Evolutionary conservation across 106 monocot species (phyloP), one percentile per base, ranked within the genome.

Genomic region (Acorus gramineus): DNA sequence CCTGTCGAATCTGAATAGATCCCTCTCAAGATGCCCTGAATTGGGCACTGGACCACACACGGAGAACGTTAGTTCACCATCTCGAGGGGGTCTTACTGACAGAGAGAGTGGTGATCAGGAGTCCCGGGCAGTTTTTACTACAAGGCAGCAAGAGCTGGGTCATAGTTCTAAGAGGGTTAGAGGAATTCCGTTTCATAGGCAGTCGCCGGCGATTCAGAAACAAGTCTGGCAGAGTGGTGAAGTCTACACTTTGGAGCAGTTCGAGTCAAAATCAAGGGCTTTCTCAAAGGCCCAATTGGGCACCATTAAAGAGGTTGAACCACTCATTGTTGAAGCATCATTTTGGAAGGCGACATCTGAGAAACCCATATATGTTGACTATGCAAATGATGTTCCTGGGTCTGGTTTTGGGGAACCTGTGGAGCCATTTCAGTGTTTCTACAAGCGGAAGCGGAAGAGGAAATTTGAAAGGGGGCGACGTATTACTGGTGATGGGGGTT

Each of bases 211-310:
- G 2, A 62, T 70, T 43, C 75, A 77, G 46, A 83, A 92, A 74
- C 98, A 92, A 66, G 98, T 99, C 46, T 99, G 98, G 98, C 89
- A 99, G 82, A 89, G 89, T 55, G 98, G 98, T 11, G 81, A 89
- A 56, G 46, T 53, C 7, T 99, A 99, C 67, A 89, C 92, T 3
- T 56, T 99, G 43, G 98, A 99, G 8, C 85, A 92, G 68, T 99
- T 99, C 61, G 89, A 99, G 78, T 74, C 85, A 14, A 99, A 92
- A 61, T 85, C 98, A 2, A 82, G 74, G 61, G 59, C 72, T 50
- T 99, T 99, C 55, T 62, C 79, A 2, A 67, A 66, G 8, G 46
- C 84, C 6, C 85, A 81, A 47, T 77, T 99, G 51, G 64, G 65
- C 3, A 65, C 60, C 2, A 60, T 64, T 49, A 84, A 73, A 54